phyloP scores from a whole-genome alignment of 768 basidiomycete genomes.

The Cubamyces lactineus region DNA sequence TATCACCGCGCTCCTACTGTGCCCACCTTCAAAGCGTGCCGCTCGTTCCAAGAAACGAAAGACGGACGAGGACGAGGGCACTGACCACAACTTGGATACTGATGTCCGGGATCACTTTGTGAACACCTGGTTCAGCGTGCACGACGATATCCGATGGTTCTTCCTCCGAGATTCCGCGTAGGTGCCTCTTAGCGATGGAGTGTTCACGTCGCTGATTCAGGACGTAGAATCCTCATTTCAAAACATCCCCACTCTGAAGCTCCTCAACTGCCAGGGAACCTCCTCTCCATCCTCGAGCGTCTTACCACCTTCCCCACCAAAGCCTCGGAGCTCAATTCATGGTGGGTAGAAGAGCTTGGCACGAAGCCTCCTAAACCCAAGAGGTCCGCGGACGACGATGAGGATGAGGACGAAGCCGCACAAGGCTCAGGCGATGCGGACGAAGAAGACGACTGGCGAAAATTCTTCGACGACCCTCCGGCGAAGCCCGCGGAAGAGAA shows the following conservation, averaged over 20 bases:
- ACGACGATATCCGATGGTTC: slow-evolving; percentile 89
- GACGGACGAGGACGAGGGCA: slow-evolving; percentile 22
- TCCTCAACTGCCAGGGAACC: slow-evolving; percentile 35
- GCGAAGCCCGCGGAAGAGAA: slow-evolving; percentile 34
- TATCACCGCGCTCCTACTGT: slow-evolving; percentile 59
- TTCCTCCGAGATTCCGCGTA: slow-evolving; percentile 82
- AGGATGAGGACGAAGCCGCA: slow-evolving; percentile 33
- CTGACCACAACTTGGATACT: slow-evolving; percentile 48
- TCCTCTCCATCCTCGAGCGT: slow-evolving; percentile 43
- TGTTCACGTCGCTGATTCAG: slow-evolving; percentile 3
- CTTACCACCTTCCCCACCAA: slow-evolving; percentile 78
- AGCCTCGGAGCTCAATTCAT: slow-evolving; percentile 65
- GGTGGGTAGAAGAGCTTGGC: slow-evolving; percentile 78
- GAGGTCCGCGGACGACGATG: slow-evolving; percentile 19
- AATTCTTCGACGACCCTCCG: slow-evolving; percentile 74
- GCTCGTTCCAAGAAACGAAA: slow-evolving; percentile 23
- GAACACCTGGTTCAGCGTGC: slow-evolving; percentile 71
- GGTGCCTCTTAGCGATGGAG: slow-evolving; percentile 28
- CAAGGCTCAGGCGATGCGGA: slow-evolving; percentile 44
- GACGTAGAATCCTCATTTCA: slow-evolving; percentile 37
- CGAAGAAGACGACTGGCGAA: slow-evolving; percentile 71
- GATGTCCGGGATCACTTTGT: slow-evolving; percentile 69
- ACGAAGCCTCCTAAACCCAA: slow-evolving; percentile 44
- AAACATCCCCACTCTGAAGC: slow-evolving; percentile 33
- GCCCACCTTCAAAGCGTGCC: slow-evolving; percentile 52